Evolutionary conservation across 495 filamentous ascomycete species (phyloP), one percentile per base, ranked within the genome.

Genomic region (Xylaria flabelliformis): DNA sequence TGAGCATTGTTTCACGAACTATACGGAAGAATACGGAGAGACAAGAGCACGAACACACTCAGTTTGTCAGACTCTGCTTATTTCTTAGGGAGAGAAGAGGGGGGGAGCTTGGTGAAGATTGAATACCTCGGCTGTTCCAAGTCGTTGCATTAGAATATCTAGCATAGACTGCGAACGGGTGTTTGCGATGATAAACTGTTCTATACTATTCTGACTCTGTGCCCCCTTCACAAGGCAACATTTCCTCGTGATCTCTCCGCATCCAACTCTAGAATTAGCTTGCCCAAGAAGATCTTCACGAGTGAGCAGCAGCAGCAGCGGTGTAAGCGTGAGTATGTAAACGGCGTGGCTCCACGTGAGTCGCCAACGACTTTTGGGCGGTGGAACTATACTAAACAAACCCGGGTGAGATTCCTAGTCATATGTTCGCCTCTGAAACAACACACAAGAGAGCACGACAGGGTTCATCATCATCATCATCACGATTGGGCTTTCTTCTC

Each of bases 101-200:
- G 13, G 15, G 34, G 42, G 56, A 51, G 44, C 7, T 36, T 67
- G 65, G 65, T 67, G 65, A 56, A 56, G 56, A 67, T 55, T 67
- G 19, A 56, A 48, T 32, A 50, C 21, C 29, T 56, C 44, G 50
- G 29, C 48, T 26, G 50, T 56, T 29, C 17, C 15, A 32, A 34
- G 48, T 67, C 32, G 13, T 56, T 26, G 65, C 50, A 26, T 67
- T 56, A 29, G 12, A 36, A 36, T 56, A 67, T 67, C 48, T 56
- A 41, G 24, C 65, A 55, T 55, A 51, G 46, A 67, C 64, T 39
- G 39, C 29, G 46, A 51, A 55, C 44, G 55, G 48, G 34, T 26
- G 42, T 65, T 64, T 39, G 13, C 12, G 34, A 24, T 13, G 12
- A 63, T 42, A 24, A 41, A 39, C 36, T 39, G 36, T 39, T 1